Evolutionary conservation across 2,329 filamentous ascomycete genomes (phyloP).

Genomic region (Claviceps fusiformis): DNA sequence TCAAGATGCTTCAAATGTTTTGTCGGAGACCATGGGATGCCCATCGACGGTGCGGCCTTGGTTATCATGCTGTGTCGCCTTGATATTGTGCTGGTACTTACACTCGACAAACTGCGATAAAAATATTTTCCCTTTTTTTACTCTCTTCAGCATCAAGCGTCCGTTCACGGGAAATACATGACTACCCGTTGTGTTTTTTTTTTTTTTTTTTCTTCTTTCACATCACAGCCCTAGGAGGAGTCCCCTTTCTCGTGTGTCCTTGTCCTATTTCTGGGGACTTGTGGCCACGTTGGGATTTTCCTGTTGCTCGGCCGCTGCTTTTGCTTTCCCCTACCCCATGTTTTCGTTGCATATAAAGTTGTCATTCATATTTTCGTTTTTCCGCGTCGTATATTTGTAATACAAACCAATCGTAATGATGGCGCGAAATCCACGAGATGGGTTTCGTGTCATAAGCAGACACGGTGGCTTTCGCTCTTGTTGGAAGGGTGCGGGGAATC

Average conservation of each 20-base stretch:
- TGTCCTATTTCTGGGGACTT: not conserved
- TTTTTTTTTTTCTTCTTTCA: not conserved
- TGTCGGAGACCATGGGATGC: not conserved
- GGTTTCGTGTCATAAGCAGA: not conserved
- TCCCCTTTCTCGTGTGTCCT: not conserved
- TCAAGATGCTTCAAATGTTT: not conserved
- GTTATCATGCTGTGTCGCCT: not conserved
- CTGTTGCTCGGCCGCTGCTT: not conserved
- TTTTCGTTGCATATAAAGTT: not conserved
- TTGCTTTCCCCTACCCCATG: not conserved
- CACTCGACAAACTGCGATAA: not conserved
- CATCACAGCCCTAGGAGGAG: not conserved
- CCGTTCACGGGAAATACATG: not conserved
- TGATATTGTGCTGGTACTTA: not conserved
- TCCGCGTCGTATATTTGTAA: not conserved
- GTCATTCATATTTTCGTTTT: not conserved
- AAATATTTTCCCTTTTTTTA: too few relatives aligned
- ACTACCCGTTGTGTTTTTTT: not conserved
- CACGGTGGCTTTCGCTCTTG: not conserved
- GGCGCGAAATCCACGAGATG: slow-evolving; percentile 1
- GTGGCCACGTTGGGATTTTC: not conserved
- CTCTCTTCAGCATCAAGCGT: not conserved
- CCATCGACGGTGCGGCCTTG: not conserved
- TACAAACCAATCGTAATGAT: slow-evolving; percentile 7
- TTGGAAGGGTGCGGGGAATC: not conserved